Evolutionary conservation across 2,329 filamentous ascomycete genomes (phyloP), one percentile per base, ranked within the genome.

Genomic region (Aspergillus transmontanensis): DNA sequence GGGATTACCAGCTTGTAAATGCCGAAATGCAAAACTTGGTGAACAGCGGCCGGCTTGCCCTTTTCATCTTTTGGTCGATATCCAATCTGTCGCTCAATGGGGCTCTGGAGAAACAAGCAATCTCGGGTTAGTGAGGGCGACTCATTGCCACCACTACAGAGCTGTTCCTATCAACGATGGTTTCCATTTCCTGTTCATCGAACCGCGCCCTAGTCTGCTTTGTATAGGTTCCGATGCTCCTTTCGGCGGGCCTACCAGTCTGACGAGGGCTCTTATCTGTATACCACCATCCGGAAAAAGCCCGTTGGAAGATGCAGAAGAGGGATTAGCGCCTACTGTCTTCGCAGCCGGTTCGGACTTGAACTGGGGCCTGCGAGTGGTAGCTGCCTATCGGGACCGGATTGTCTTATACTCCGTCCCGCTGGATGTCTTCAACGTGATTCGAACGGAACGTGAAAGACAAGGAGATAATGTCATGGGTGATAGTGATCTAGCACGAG

Each of bases 101-200:
- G 62, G 63, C 46, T 48, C 67, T 57, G 53, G 69, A 63, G 61
- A 69, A 51, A 62, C 64, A 59, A 57, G 63, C 64, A 69, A 67
- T 28, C 65, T 77, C 28, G 76, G 72, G 36, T 70, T 77, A 10
- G 72, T 82, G n/a, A 75, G 78, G 36, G 78, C 79, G 19, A 79
- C 77, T 1, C 79, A 78, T 55, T 82, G 82, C 39, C 87, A 90
- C 69, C 87, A 90, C 68, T 89, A 87, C 69, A 84, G 83, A 53
- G 87, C 88, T 2, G 76, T 89, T 14, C 88, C 89, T 4, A 73
- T 91, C 45, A 88, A 86, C 64, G 89, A 91, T 72, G 88, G 88
- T 1, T 79, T 85, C 61, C 87, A 90, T 68, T 80, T 91, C 41
- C 75, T 90, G 6, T 90, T 89, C 72, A 86, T 86, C 7, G 87